These are phyloP conservation scores for Nakazawaea ishiwadae DNA, from an alignment of 805 yeast genomes.

Conservation along the genomic window DNA sequence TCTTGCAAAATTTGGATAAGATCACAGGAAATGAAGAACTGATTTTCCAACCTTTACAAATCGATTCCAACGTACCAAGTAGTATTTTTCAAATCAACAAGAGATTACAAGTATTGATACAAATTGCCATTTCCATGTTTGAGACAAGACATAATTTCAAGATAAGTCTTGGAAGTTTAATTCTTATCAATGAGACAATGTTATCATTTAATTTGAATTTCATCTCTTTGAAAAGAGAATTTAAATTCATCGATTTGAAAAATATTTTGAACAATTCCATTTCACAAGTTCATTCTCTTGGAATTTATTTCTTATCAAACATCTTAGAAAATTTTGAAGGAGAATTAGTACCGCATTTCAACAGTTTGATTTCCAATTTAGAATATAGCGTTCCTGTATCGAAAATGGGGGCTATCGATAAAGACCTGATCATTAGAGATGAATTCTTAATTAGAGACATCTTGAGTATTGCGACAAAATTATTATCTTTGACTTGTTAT, in stretches of 20 bases:
- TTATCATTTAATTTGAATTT: slow-evolving; percentile 51
- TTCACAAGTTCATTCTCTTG: slow-evolving; percentile 37
- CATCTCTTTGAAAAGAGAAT: slow-evolving; percentile 52
- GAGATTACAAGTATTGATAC: slow-evolving; percentile 43
- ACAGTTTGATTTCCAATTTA: slow-evolving; percentile 45
- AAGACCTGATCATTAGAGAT: slow-evolving; percentile 24
- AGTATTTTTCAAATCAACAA: slow-evolving; percentile 47
- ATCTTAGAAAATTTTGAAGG: slow-evolving; percentile 33
- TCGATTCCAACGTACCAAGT: slow-evolving; percentile 56
- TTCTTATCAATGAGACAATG: slow-evolving; percentile 48
- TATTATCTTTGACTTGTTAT: slow-evolving; percentile 19
- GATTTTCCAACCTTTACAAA: slow-evolving; percentile 42
- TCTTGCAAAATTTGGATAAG: slow-evolving; percentile 31
- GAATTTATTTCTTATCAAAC: slow-evolving; percentile 36
- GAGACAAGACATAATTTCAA: slow-evolving; percentile 42
- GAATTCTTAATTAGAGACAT: slow-evolving; percentile 26
- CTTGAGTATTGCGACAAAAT: slow-evolving; percentile 23
- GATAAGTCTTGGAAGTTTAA: slow-evolving; percentile 57
- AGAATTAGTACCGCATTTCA: slow-evolving; percentile 38
- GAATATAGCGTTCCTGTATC: slow-evolving; percentile 58
- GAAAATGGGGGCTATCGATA: slow-evolving; percentile 30
- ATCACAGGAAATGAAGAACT: slow-evolving; percentile 18
- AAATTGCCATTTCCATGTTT: slow-evolving; percentile 40
- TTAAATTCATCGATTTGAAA: slow-evolving; percentile 49
- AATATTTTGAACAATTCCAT: slow-evolving; percentile 39